A percentile compares a stretch with the other conserved stretches of the same genome.
Conservation (phyloP, 306 rosid species). For the Sicyos baderoa region DNA sequence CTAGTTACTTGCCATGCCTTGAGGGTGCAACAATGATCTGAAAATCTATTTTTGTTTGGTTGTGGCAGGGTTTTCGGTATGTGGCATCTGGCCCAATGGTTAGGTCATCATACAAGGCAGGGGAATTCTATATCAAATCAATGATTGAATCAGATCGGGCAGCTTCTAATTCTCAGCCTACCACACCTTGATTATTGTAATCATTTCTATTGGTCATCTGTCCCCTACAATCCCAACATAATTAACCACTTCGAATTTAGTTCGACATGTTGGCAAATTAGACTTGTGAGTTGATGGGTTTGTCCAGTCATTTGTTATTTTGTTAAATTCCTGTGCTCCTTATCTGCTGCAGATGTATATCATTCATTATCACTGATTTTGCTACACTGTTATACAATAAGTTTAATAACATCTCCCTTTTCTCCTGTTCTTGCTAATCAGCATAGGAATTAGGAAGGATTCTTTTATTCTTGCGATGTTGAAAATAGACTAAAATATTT, state of each 20-base stretch:
- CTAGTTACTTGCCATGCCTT: not conserved
- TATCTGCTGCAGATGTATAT: conserved; percentile 8
- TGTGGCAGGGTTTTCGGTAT: conserved; percentile 71
- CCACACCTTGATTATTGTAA: conserved; percentile 29
- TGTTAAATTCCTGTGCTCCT: not conserved
- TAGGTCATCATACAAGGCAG: conserved; percentile 90
- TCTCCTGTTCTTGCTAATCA: not conserved
- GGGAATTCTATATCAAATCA: conserved; percentile 86
- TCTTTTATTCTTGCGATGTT: not conserved
- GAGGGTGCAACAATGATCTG: conserved; percentile 14
- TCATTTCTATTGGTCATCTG: conserved; percentile 5
- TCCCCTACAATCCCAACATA: conserved; percentile 7
- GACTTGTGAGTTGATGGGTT: conserved; percentile 10
- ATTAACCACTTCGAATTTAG: conserved; percentile 4
- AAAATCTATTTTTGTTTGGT: conserved; percentile 19
- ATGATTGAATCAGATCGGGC: conserved; percentile 87
- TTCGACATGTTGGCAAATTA: not conserved
- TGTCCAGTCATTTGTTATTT: not conserved
- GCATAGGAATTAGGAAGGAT: not conserved
- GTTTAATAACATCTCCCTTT: not conserved
- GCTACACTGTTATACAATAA: not conserved
- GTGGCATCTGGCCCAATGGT: conserved; percentile 96
- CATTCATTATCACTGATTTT: not conserved
- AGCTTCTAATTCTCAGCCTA: conserved; percentile 44
- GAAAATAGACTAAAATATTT: not conserved